Base-by-base conservation (phyloP, 2,329 filamentous ascomycete genomes). In the Hymenoscyphus linearis region DNA sequence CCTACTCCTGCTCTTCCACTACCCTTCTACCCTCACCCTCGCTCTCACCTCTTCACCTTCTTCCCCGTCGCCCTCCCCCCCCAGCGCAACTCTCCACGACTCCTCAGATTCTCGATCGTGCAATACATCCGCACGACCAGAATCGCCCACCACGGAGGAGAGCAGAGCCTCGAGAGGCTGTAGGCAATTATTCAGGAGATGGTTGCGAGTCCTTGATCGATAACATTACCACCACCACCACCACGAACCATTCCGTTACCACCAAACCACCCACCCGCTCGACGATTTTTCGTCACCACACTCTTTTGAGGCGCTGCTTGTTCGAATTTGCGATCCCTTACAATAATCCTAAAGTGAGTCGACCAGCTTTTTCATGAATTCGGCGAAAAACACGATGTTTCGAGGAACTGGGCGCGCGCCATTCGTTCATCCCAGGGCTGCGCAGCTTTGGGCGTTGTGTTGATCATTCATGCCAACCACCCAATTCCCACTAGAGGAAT, bases 231-330 rank as follows among this genome's bases (percentile, higher is more conserved):
- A 31, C 56, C 57, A 37, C 34, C 18, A 53, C 27, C 25, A n/a
- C 58, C 25, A 59, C 18, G 27, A 44, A 58, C 55, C 54, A 58
- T 18, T 22, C 22, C 60, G 10, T 31, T 9, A 31, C 50, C 26
- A 55, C 16, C 56, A 58, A 66, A 34, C 62, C 59, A 60, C 61
- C 58, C 54, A 52, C 58, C 54, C 59, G 61, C 61, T 47, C 60
- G 70, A 70, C 70, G 70, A 72, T 59, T 68, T 71, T 65, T 72
- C 71, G 71, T 72, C 71, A 72, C 71, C 63, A 72, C 72, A 71
- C 70, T 74, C 72, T 54, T 74, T 73, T 71, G 65, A 68, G 66
- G 61, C 58, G 53, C 56, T 25, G 54, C 63, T 65, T 56, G 63
- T 66, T 60, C n/a, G 52, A 52, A 55, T 66, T 64, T 66, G 64